Percentiles rank a stretch among this genome's conserved stretches.
Evolutionary conservation across 169 alveolate genomes (phyloP).

Genomic region (Plasmodium knowlesi): DNA sequence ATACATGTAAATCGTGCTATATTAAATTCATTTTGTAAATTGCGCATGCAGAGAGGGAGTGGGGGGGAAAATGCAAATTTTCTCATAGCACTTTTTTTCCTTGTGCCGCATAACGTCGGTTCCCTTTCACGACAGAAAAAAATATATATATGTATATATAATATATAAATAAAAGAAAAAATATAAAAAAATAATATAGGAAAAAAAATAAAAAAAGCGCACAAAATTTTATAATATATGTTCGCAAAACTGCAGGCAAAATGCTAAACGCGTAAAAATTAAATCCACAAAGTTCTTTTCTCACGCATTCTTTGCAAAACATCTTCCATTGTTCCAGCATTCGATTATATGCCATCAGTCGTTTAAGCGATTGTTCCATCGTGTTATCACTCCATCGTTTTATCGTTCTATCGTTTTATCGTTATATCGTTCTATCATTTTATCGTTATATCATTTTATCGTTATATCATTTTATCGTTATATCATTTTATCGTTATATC

Average conservation of each 20-base stretch:
- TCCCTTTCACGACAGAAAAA: background rate
- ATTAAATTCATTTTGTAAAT: background rate
- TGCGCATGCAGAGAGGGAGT: background rate
- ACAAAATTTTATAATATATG: background rate
- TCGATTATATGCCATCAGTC: background rate
- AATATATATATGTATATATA: background rate
- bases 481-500: background rate
- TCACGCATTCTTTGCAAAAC: background rate
- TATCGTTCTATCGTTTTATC: background rate
- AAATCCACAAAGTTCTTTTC: background rate
- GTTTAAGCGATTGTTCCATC: background rate
- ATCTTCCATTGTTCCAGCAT: background rate
- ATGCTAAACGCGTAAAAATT: background rate
- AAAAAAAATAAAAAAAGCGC: background rate
- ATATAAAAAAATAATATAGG: background rate
- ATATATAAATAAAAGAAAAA: background rate
- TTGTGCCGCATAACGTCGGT: background rate
- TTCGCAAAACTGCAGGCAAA: background rate
- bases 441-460: background rate
- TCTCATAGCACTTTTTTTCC: background rate
- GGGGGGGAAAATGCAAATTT: background rate
- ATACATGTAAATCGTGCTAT: background rate
- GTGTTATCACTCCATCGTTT: background rate
- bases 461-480: background rate
- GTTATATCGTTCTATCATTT: background rate